phyloP scores from a whole-genome alignment of 768 basidiomycete species.

The Tulasnella sp. region DNA sequence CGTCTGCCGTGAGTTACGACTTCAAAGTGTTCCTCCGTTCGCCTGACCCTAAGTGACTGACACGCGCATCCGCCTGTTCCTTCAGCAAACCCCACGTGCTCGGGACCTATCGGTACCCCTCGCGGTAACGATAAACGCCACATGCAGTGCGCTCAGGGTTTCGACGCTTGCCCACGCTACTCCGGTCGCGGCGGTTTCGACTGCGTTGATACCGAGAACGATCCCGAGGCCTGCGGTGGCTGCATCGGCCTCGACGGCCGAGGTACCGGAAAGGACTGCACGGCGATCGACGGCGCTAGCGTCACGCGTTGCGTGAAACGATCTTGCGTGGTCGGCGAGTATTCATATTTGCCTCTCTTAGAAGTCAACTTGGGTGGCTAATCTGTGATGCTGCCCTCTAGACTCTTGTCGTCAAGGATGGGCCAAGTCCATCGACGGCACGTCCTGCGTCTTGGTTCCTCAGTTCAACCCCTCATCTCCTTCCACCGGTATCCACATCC shows the following conservation, averaged over 20 bases:
- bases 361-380: not conserved
- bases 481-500: not conserved
- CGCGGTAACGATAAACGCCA: not conserved
- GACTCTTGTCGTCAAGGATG: not conserved
- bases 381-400: not conserved
- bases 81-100: not conserved
- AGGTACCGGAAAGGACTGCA: constrained; percentile 42
- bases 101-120: not conserved
- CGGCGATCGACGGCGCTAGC: constrained; percentile 43
- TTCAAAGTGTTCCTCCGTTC: not conserved
- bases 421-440: not conserved
- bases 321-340: constrained; percentile 32
- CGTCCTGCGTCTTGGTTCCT: not conserved
- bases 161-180: constrained; percentile 5
- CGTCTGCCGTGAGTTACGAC: not conserved
- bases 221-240: constrained; percentile 21
- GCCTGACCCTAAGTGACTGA: not conserved
- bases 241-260: constrained; percentile 15
- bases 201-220: constrained; percentile 16
- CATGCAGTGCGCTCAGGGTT: not conserved
- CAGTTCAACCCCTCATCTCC: not conserved
- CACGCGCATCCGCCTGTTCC: not conserved
- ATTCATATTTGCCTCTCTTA: not conserved
- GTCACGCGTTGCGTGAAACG: constrained; percentile 39
- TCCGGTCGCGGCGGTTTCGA: constrained; percentile 20